Evolutionary conservation across 306 rosid species (phyloP).

Genomic region (Sindora glabra): DNA sequence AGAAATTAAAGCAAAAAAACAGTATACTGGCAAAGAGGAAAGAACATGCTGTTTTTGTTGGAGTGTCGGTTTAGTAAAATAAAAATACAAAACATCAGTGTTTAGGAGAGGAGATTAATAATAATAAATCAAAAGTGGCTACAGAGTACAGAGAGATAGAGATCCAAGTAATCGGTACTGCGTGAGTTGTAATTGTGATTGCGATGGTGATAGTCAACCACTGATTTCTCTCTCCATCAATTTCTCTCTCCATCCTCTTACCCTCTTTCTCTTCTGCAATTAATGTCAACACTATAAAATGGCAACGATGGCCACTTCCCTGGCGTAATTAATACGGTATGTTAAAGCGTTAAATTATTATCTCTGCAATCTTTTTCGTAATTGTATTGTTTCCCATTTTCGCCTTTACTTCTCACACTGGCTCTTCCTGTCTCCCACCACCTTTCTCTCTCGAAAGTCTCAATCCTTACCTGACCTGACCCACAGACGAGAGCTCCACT

Average conservation of each 20-base stretch:
- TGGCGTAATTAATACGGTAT: conserved; percentile 14
- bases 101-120: not conserved
- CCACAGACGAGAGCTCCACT: conserved; percentile 1
- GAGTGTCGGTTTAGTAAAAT: not conserved
- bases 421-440: not conserved
- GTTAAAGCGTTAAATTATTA: conserved; percentile 15
- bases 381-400: not conserved
- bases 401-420: not conserved
- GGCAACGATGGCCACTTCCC: conserved; percentile 18
- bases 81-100: not conserved
- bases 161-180: conserved; percentile 7
- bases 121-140: not conserved
- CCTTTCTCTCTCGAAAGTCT: not conserved
- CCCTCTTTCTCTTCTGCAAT: conserved; percentile 21
- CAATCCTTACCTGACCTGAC: not conserved
- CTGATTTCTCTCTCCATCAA: not conserved
- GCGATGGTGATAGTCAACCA: conserved; percentile 24
- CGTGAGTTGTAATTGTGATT: conserved; percentile 32
- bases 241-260: not conserved
- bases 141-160: conserved; percentile 2
- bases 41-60: not conserved
- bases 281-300: conserved; percentile 6
- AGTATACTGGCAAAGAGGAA: not conserved
- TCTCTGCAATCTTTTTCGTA: not conserved
- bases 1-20: not conserved